A percentile compares a stretch with the other conserved stretches of the same genome.
Conservation (phyloP, 2,329 filamentous ascomycete genomes). For the Trichoderma endophyticum region DNA sequence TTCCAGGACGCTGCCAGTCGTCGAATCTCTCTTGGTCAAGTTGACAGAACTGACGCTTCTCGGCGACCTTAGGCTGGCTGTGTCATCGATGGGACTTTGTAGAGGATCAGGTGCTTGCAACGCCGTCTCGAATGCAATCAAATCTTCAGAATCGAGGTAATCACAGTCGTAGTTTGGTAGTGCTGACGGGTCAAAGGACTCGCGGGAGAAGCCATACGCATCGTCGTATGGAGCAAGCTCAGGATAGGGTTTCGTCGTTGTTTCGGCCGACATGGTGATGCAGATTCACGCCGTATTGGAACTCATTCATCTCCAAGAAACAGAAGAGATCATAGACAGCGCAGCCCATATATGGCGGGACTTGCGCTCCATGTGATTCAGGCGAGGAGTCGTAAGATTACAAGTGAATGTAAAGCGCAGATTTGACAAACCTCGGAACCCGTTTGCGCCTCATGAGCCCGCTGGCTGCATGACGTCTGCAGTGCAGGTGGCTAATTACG, state of each 20-base stretch:
- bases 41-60: slow-evolving; percentile 41
- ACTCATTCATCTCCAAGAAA: background rate
- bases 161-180: slow-evolving; percentile 79
- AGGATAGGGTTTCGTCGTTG: slow-evolving; percentile 8
- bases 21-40: slow-evolving; percentile 42
- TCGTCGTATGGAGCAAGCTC: slow-evolving; percentile 18
- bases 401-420: background rate
- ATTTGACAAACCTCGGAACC: background rate
- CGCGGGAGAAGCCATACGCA: slow-evolving; percentile 55
- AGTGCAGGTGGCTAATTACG: slow-evolving; percentile 14
- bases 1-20: slow-evolving; percentile 28
- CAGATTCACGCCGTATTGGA: background rate
- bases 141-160: slow-evolving; percentile 70
- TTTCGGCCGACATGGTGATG: background rate
- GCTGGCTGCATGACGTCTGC: slow-evolving; percentile 28
- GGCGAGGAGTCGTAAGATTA: background rate
- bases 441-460: background rate
- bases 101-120: slow-evolving; percentile 76
- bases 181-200: slow-evolving; percentile 63
- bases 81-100: slow-evolving; percentile 57
- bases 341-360: background rate
- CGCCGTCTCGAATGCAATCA: slow-evolving; percentile 76
- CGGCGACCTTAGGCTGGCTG: slow-evolving; percentile 40
- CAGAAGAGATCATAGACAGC: background rate
- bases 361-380: background rate